Evolutionary conservation across 2,329 filamentous ascomycete genomes (phyloP), one percentile per base, ranked within the genome.

Genomic region (Penicillium sp.): DNA sequence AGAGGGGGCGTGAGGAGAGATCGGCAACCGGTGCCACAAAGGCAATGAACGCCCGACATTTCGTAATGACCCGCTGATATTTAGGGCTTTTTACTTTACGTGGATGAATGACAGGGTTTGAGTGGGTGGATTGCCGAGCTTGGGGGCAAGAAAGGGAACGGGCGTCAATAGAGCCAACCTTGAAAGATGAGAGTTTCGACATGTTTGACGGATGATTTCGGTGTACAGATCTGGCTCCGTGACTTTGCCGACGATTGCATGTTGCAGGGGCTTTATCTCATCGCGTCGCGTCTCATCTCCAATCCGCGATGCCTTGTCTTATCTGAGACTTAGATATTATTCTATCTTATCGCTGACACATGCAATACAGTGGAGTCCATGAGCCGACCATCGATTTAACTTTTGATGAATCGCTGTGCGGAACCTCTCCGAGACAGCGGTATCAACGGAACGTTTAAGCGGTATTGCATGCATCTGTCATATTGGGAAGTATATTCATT

Each of bases 1-100:
- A 54, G 56, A 55, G 50, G 60, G 60, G 56, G 33, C 29, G 43
- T 54, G 58, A 63, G 58, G 56, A 54, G 60, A 60, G 60, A 63
- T 63, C 60, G 60, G 60, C 58, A 57, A 52, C 8, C 10, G 31
- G 49, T 22, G 39, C 39, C 39, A 42, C 39, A 42, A 22, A 49
- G 22, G 19, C 19, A 16, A 48, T 14, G 44, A 35, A 22, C 43
- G 2, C 14, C 13, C 22, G 8, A 46, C 16, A 26, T 2, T 26
- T 26, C 26, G 26, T 26, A 26, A 26, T 26, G 2, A 10, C 10
- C 45, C 45, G 14, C 16, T 19, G 31, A n/a, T 11, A 6, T 10
- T 42, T 43, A 31, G 21, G 21, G n/a, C 16, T 39, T 47, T 26
- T n/a, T 13, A n/a, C 13, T n/a, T 16, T 16, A 33, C 31, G 19